Percentiles rank a stretch among this genome's conserved stretches.
phyloP scores from a whole-genome alignment of 129 eudicot species.

The Pseudognaphalium luteoalbum region DNA sequence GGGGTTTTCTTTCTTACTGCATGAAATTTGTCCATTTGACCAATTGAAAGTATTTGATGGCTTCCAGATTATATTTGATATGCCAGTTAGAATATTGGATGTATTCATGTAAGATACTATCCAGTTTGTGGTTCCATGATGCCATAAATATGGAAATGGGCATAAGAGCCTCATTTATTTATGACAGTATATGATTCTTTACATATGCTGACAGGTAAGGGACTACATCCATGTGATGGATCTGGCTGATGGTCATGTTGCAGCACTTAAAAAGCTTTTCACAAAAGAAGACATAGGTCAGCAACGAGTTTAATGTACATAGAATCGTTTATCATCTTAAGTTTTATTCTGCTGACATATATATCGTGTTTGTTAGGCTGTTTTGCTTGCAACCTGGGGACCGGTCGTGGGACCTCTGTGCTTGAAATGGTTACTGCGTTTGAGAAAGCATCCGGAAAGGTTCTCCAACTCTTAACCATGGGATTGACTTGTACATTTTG shows the following conservation, averaged over 20 bases:
- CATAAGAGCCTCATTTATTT: neutral
- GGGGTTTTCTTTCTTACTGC: neutral
- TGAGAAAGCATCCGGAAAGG: slow-evolving; percentile 94
- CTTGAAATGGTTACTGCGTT: slow-evolving; percentile 96
- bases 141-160: neutral
- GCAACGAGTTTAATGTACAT: slow-evolving; percentile 13
- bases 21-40: neutral
- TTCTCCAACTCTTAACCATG: slow-evolving; percentile 16
- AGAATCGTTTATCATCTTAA: neutral
- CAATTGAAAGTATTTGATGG: neutral
- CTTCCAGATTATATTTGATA: neutral
- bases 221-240: slow-evolving; percentile 99
- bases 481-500: neutral
- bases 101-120: neutral
- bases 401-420: slow-evolving; percentile 87
- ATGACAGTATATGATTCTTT: slow-evolving; percentile 3
- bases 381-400: slow-evolving; percentile 85
- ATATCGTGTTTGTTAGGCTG: slow-evolving; percentile 53
- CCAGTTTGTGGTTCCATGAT: neutral
- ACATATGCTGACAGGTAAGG: slow-evolving; percentile 47
- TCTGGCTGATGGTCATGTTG: slow-evolving; percentile 98
- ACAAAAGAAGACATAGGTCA: slow-evolving; percentile 65
- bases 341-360: slow-evolving; percentile 14
- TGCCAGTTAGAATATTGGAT: neutral
- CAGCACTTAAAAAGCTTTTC: slow-evolving; percentile 81